Percentiles rank a stretch among this genome's conserved stretches.
Evolutionary conservation across 805 yeast species (phyloP).

Genomic region (Ogataea pini): DNA sequence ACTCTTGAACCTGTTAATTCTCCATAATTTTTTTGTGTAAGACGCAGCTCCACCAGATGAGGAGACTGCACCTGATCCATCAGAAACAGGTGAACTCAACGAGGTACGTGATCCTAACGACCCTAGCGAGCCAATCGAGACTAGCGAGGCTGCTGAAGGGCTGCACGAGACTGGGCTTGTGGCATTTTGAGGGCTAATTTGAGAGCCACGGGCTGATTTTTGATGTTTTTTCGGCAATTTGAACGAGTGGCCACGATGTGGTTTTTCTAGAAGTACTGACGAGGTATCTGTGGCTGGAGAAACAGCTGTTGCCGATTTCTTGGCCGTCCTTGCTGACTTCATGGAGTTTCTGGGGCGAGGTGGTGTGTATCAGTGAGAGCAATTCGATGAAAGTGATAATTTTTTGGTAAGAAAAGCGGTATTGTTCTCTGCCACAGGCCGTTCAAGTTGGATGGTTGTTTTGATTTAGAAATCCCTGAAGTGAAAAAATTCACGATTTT

Average conservation of each 20-base stretch:
- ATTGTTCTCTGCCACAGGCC: too few species aligned
- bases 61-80: neutral
- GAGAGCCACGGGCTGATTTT: neutral
- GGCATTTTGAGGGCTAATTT: neutral
- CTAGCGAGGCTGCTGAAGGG: neutral
- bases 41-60: slow-evolving; percentile 5
- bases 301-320: slow-evolving; percentile 6
- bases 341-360: neutral
- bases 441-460: too few species aligned
- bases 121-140: slow-evolving; percentile 6
- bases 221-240: slow-evolving; percentile 18
- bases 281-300: neutral
- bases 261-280: neutral
- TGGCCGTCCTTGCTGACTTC: slow-evolving; percentile 10
- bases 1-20: slow-evolving; percentile 32
- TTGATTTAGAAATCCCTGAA: neutral
- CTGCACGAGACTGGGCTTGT: neutral
- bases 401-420: neutral
- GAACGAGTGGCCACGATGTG: slow-evolving; percentile 10
- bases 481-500: neutral
- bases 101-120: slow-evolving; percentile 7
- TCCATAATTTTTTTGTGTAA: slow-evolving; percentile 32
- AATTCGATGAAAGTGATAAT: neutral
- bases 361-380: neutral
- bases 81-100: neutral